Conservation (phyloP, 306 rosid genomes). For the Casuarina cunninghamiana region DNA sequence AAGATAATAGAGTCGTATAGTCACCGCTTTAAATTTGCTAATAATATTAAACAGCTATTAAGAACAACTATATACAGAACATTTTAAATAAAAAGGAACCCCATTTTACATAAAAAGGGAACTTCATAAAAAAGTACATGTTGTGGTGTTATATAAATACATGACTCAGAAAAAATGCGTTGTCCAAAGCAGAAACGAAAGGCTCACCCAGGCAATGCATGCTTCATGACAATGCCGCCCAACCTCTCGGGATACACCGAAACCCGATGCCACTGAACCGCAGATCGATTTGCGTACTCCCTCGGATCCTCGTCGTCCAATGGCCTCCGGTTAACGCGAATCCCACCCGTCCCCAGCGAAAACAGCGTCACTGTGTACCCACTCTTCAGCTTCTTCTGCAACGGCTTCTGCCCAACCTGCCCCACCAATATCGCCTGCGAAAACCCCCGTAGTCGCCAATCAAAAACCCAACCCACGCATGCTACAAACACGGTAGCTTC, state of each 20-base stretch:
- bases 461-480: background rate
- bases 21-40: background rate
- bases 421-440: slow-evolving; percentile 86
- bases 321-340: slow-evolving; percentile 84
- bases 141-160: background rate
- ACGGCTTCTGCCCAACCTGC: slow-evolving; percentile 73
- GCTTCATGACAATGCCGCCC: slow-evolving; percentile 48
- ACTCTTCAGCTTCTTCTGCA: slow-evolving; percentile 74
- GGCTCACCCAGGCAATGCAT: slow-evolving; percentile 57
- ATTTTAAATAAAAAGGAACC: background rate
- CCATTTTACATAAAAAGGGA: background rate
- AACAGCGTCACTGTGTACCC: slow-evolving; percentile 62
- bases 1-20: background rate
- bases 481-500: background rate
- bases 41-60: background rate
- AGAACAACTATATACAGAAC: background rate
- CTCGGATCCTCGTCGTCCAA: slow-evolving; percentile 62
- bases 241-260: slow-evolving; percentile 61
- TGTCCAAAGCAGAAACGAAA: background rate
- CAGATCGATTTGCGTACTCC: slow-evolving; percentile 72
- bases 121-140: background rate
- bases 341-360: slow-evolving; percentile 86
- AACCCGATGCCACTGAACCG: slow-evolving; percentile 91
- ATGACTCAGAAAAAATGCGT: background rate
- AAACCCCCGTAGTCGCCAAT: slow-evolving; percentile 9